Base-by-base conservation (phyloP, 2,329 filamentous ascomycete genomes). In the Dichotomopilus funicola region DNA sequence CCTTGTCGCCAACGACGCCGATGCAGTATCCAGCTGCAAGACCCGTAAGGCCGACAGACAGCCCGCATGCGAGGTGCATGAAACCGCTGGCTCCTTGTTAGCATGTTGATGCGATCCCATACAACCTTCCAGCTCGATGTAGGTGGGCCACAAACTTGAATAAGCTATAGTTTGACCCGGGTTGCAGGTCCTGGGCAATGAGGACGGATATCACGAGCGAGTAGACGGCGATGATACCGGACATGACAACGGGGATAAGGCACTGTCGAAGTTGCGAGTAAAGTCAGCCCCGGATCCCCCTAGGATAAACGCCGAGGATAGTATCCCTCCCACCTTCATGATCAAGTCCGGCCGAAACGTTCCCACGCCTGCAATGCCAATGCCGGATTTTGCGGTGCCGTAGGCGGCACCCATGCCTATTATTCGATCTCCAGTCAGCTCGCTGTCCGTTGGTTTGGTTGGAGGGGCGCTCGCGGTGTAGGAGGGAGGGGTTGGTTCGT, bases 161-260 rank as follows among this genome's bases (percentile, higher is more conserved):
- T 62, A 97, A 78, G 68, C 85, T 91, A 76, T 95, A 96, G 68
- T 79, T 79, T 55, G 73, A 70, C 62, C 80, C 75, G 40, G 11
- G 11, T 19, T 74, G 74, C 12, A 97, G 84, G 71, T 96, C 90
- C 72, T 90, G 87, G 54, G 91, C 89, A 71, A 99, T 99, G 64
- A 99, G 83, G 68, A 99, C 94, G 13, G 92, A 88, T 64, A 99
- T 91, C 67, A 99, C 94, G 65, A 99, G 88, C 51, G 91, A 89
- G 76, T 99, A 99, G 64, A 99, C 94, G 56, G 94, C 94, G 68
- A 99, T 90, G 70, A 99, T 99, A 83, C 94, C 94, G 65, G 94
- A 95, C 94, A 99, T 99, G 78, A 99, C 86, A 63, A 94, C 88
- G 60, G 89, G 88, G 64, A 92, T 91, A 52, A 92, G 77, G 55